These are phyloP conservation scores for Fusarium poae DNA, from an alignment of 2,329 filamentous ascomycete genomes.

Conservation along the genomic window DNA sequence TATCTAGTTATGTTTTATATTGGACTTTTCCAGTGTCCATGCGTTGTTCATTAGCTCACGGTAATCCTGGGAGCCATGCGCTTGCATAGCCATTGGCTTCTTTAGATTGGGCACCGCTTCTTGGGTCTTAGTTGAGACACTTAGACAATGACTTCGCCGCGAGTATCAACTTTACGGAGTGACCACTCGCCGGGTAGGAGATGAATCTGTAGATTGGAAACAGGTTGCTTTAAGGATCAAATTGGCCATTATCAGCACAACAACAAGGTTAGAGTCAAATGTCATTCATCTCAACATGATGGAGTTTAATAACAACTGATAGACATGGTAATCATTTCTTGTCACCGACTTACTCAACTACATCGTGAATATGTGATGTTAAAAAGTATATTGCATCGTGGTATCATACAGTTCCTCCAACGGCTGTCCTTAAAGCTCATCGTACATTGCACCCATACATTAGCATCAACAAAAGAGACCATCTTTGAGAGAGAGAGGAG, in stretches of 20 bases:
- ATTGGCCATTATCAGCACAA: not conserved
- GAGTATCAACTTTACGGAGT: not conserved
- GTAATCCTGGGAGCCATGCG: not conserved
- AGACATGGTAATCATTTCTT: not conserved
- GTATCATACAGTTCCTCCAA: conserved; percentile 45
- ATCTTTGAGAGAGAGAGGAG: conserved; percentile 44
- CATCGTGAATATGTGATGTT: not conserved
- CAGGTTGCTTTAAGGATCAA: not conserved
- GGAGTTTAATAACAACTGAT: not conserved
- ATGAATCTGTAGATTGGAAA: not conserved
- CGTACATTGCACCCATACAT: conserved; percentile 42
- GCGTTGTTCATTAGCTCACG: not conserved
- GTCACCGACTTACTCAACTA: not conserved
- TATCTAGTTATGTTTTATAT: not conserved
- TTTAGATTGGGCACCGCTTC: not conserved
- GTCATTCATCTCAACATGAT: not conserved
- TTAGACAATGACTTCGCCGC: not conserved
- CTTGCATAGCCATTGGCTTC: not conserved
- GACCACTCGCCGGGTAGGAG: not conserved
- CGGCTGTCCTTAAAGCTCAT: conserved; percentile 37
- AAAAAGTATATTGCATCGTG: conserved; percentile 45
- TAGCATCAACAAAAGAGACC: conserved; percentile 41
- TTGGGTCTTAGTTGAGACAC: not conserved
- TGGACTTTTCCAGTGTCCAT: not conserved
- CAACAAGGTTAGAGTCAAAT: not conserved